These are phyloP conservation scores for Pseudopyricularia cyperi DNA, from an alignment of 2,329 filamentous ascomycete genomes.

Conservation along the genomic window DNA sequence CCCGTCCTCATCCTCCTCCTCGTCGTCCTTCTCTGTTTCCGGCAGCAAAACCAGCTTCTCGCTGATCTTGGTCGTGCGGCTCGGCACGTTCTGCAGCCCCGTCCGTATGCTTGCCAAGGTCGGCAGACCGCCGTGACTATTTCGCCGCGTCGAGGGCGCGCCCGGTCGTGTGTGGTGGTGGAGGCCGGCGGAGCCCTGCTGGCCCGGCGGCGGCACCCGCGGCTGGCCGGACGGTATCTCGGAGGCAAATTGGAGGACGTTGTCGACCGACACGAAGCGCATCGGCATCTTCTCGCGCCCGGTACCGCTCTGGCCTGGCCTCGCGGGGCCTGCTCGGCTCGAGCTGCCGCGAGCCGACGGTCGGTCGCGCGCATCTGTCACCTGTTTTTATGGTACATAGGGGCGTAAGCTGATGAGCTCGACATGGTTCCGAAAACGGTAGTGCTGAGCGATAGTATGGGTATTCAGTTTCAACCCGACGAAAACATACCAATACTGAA, in stretches of 20 bases:
- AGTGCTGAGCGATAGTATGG: not conserved
- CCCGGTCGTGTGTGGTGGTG: slow-evolving; percentile 17
- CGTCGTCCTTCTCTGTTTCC: slow-evolving; percentile 55
- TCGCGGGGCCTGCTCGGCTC: slow-evolving; percentile 9
- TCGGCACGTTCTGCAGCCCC: slow-evolving; percentile 53
- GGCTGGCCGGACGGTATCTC: slow-evolving; percentile 93
- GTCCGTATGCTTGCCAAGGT: slow-evolving; percentile 17
- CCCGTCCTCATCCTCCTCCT: slow-evolving; percentile 43
- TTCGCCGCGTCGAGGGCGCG: not conserved
- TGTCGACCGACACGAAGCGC: slow-evolving; percentile 82
- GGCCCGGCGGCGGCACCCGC: slow-evolving; percentile 50
- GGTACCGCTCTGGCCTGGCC: slow-evolving; percentile 10
- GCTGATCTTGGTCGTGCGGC: slow-evolving; percentile 83
- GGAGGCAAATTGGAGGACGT: slow-evolving; percentile 83
- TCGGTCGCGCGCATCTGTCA: slow-evolving; percentile 44
- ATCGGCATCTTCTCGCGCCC: slow-evolving; percentile 30
- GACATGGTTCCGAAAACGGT: slow-evolving; percentile 5
- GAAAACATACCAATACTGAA: slow-evolving; percentile 41
- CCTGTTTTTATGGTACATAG: slow-evolving; percentile 24
- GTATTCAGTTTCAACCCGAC: not conserved
- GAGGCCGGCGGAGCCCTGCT: slow-evolving; percentile 18
- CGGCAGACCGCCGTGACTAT: slow-evolving; percentile 13
- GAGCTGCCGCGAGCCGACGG: slow-evolving; percentile 15
- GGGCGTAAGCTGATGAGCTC: slow-evolving; percentile 6
- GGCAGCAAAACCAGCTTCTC: slow-evolving; percentile 94